Base-by-base conservation (phyloP, 371 early-diverging fungal species). In the Fennellomyces sp. region DNA sequence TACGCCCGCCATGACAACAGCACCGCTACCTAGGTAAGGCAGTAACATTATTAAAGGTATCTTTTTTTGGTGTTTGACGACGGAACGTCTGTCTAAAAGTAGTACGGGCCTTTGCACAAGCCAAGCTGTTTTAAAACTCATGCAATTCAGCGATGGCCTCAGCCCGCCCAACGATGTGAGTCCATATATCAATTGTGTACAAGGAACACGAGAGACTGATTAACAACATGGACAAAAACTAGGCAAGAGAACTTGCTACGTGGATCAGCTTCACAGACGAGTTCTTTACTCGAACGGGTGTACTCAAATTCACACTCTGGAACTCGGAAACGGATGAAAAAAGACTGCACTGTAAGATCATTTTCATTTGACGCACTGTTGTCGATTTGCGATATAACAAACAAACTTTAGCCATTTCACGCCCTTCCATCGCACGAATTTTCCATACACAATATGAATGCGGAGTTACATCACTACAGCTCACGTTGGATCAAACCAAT, bases 121-220 rank as follows among this genome's bases (percentile, higher is more conserved):
- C 21, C 69, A 70, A 30, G 78, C 75, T 30, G 78, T 78, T 7
- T 60, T 78, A 35, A 73, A 75, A 35, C 33, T 78, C 45, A 56
- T 78, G 55, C 75, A 78, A 49, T 73, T 78, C 64, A 75, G 70
- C 47, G 78, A 78, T 41, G 66, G 72, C 48, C 47, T 78, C 10
- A 69, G 62, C 53, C 78, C 78, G 27, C 71, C 64, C 8, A 63
- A 52, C 38, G 64, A 70, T 63, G 77, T 77, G 61, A 50, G 28
- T n/a, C n/a, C n/a, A n/a, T n/a, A 15, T 49, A 54, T 21, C 12
- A 2, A n/a, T n/a, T n/a, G n/a, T n/a, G n/a, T n/a, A n/a, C n/a
- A n/a, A n/a, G n/a, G n/a, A n/a, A n/a, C n/a, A n/a, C n/a, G n/a
- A n/a, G n/a, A n/a, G n/a, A n/a, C n/a, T n/a, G n/a, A n/a, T n/a